Conservation (phyloP, 2,329 filamentous ascomycete genomes). For the Fusarium papillatum region DNA sequence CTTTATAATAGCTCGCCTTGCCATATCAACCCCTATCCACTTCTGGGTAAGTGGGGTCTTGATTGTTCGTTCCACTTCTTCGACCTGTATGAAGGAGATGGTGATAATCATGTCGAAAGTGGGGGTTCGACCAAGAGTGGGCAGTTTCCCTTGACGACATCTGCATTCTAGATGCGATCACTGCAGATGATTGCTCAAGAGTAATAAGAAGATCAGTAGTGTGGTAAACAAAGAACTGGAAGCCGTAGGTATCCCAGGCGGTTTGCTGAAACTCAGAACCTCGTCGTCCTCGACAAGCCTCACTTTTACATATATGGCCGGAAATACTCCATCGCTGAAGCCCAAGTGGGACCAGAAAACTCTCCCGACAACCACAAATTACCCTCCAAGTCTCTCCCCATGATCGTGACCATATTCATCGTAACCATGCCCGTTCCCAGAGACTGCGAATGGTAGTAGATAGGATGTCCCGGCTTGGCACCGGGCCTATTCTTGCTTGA, state of each 20-base stretch:
- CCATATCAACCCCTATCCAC: not conserved
- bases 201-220: not conserved
- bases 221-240: not conserved
- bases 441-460: not conserved
- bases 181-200: not conserved
- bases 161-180: not conserved
- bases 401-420: not conserved
- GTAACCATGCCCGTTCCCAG: not conserved
- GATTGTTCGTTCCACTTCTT: not conserved
- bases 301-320: not conserved
- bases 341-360: not conserved
- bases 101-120: not conserved
- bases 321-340: not conserved
- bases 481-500: not conserved
- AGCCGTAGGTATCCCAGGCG: too few species aligned
- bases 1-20: not conserved
- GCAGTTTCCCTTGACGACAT: not conserved
- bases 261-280: not conserved
- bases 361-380: not conserved
- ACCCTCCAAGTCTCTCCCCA: not conserved
- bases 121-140: not conserved
- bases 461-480: not conserved
- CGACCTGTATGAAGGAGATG: not conserved
- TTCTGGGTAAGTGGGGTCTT: not conserved
- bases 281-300: not conserved